These are phyloP conservation scores for Artemisia annua DNA, from an alignment of 129 eudicot genomes.

Conservation along the genomic window DNA sequence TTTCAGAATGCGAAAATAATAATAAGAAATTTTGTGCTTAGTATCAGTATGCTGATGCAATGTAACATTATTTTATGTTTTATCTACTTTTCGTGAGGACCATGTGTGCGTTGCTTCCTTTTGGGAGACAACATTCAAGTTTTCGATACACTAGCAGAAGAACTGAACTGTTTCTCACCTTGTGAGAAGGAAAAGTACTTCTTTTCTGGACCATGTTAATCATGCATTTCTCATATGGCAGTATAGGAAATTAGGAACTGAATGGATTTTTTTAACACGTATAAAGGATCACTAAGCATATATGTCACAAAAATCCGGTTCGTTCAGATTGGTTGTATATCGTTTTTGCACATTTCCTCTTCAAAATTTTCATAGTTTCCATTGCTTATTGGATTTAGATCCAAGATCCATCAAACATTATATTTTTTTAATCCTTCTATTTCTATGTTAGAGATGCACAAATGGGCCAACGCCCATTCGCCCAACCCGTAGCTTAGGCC, in stretches of 20 bases:
- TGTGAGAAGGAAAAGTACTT: too few species aligned
- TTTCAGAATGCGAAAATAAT: not conserved
- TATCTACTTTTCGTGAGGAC: not conserved
- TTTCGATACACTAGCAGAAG: slow-evolving; percentile 1
- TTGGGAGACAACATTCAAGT: not conserved
- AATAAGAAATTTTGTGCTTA: not conserved
- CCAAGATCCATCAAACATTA: not conserved
- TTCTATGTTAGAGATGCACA: not conserved
- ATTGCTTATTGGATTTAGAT: not conserved
- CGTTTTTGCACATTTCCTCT: not conserved
- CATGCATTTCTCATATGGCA: not conserved
- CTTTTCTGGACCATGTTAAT: not conserved
- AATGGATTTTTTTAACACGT: not conserved
- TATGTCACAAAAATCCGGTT: not conserved
- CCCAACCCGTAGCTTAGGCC: too few species aligned
- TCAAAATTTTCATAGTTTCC: not conserved
- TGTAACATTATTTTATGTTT: not conserved
- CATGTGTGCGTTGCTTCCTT: not conserved
- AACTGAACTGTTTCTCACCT: too few species aligned
- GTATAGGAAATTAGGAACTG: not conserved
- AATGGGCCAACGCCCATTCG: too few species aligned
- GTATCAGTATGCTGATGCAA: not conserved
- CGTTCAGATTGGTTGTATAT: not conserved
- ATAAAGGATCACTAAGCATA: not conserved
- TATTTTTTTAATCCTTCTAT: too few species aligned